Base-by-base conservation (phyloP, 164 flowering plant species). In the Aristolochia fimbriata region DNA sequence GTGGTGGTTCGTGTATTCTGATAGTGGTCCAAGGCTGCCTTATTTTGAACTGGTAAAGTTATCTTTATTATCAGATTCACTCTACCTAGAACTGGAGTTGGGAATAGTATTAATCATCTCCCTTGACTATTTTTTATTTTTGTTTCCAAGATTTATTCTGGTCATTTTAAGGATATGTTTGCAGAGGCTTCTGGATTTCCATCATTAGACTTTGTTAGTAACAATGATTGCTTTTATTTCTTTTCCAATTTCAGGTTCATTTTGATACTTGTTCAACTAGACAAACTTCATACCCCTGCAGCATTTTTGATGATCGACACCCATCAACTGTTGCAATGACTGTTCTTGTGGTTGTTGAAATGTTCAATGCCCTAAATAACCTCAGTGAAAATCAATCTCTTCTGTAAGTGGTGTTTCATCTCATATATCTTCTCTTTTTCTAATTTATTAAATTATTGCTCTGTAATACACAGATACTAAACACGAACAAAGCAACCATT, bases 241-340 rank as follows among this genome's bases (percentile, higher is more conserved):
- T 30, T 55, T 23, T 37, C 23, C 6, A 52, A 52, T 52, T 23
- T 69, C 92, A 93, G 99, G 81, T 93, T 76, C 88, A 84, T 63
- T 93, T 90, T 66, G 99, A 93, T 72, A 82, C 88, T 47, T 93
- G 99, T 67, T 58, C 91, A 58, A 73, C 77, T 4, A 82, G 97
- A 74, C 84, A 86, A 72, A 93, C 97, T 41, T 59, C 75, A 33
- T 90, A 93, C 53, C 84, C 96, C 19, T 93, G 99, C 74, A 86
- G 83, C 62, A 67, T 94, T 61, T 94, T 90, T 80, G 86, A 77
- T 45, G 96, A 94, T 70, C 83, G 83, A 21, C 99, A 85, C 75
- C 96, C 99, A 43, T 94, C 99, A 41, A 94, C 99, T 55, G 91
- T 94, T 64, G 67, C 99, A 57, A 94, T 94, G 99, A 94, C 97